A percentile compares a stretch with the other conserved stretches of the same genome.
phyloP scores from a whole-genome alignment of 768 basidiomycete genomes.

The Rhodocollybia butyracea region DNA sequence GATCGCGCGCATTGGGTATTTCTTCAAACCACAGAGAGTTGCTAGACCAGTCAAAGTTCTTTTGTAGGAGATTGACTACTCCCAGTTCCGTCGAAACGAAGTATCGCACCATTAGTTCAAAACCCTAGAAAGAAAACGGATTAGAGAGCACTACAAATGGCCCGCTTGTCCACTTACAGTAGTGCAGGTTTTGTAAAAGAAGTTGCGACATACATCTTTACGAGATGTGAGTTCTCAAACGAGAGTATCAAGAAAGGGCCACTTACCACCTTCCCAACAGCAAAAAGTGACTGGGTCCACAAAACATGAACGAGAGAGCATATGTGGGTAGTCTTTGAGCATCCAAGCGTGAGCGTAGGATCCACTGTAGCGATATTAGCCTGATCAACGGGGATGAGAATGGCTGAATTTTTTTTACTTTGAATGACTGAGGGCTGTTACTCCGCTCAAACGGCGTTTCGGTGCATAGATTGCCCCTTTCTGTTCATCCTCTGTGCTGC shows the following conservation, averaged over 20 bases:
- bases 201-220: constrained; percentile 86
- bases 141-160: constrained; percentile 3
- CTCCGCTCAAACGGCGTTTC: constrained; percentile 40
- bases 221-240: not conserved
- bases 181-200: constrained; percentile 69
- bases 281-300: constrained; percentile 91
- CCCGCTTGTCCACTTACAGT: constrained; percentile 43
- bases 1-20: constrained; percentile 75
- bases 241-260: not conserved
- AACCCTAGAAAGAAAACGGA: constrained; percentile 43
- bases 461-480: constrained; percentile 15
- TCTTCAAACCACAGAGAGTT: constrained; percentile 91
- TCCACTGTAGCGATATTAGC: constrained; percentile 41
- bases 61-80: constrained; percentile 78
- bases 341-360: constrained; percentile 89
- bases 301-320: constrained; percentile 78
- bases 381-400: constrained; percentile 2
- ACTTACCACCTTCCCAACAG: constrained; percentile 89
- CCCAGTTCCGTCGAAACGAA: constrained; percentile 89
- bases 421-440: constrained; percentile 84
- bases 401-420: constrained; percentile 59
- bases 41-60: constrained; percentile 82
- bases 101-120: constrained; percentile 81
- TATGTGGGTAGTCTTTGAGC: constrained; percentile 69
- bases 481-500: constrained; percentile 14